phyloP scores from a whole-genome alignment of 495 filamentous ascomycete genomes.

The Geoglossum glabrum region DNA sequence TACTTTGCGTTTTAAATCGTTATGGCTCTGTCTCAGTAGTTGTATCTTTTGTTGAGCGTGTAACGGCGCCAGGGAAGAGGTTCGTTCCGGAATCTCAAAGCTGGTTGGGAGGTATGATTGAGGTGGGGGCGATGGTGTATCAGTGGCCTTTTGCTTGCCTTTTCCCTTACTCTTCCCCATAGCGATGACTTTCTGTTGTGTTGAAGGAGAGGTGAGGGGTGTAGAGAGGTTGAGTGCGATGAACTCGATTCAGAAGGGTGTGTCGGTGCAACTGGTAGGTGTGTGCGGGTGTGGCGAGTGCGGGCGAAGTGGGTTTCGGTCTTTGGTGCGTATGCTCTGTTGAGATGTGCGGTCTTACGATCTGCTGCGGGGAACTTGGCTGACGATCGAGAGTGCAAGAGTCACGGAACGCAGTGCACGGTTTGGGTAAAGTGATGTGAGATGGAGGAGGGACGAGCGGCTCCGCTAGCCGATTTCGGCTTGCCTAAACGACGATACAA shows the following conservation, averaged over 20 bases:
- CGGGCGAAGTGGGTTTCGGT: not conserved
- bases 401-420: not conserved
- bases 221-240: not conserved
- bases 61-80: not conserved
- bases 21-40: not conserved
- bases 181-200: not conserved
- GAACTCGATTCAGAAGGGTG: not conserved
- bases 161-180: not conserved
- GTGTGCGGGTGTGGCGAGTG: too few species aligned
- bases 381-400: not conserved
- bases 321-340: not conserved
- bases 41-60: not conserved
- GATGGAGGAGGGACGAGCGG: not conserved
- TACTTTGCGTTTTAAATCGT: not conserved
- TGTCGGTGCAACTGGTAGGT: not conserved
- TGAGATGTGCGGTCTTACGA: not conserved
- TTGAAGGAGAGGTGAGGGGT: not conserved
- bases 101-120: not conserved
- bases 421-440: not conserved
- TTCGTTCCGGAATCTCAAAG: not conserved
- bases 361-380: not conserved
- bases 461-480: not conserved
- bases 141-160: not conserved
- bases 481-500: too few species aligned
- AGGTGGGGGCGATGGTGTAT: not conserved